Evolutionary conservation across 352 stramenopile genomes (phyloP).

Genomic region (Globisporangium rhizosaccharum): DNA sequence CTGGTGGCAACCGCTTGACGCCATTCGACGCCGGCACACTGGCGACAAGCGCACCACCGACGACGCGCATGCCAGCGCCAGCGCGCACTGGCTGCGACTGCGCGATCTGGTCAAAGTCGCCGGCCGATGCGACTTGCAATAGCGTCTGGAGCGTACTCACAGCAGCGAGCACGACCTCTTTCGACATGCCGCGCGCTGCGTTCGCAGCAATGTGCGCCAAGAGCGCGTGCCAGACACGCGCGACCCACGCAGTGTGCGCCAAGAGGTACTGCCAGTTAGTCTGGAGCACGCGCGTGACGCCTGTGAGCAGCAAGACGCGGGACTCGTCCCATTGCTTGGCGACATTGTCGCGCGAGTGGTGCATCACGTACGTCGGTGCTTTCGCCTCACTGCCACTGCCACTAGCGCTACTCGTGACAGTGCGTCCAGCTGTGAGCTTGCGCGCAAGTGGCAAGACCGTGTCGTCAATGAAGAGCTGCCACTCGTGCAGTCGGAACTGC

Average conservation of each 20-base stretch:
- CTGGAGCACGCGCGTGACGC: constrained; percentile 91
- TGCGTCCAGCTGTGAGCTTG: constrained; percentile 25
- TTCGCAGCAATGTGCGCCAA: constrained; percentile 58
- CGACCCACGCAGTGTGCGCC: constrained; percentile 55
- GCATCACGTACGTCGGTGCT: constrained; percentile 64
- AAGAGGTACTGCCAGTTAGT: constrained; percentile 73
- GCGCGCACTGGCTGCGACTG: constrained; percentile 72
- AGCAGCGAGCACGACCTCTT: constrained; percentile 73
- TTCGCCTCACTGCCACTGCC: not conserved
- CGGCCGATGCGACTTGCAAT: constrained; percentile 69
- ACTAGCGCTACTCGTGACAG: not conserved
- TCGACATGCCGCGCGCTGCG: constrained; percentile 44
- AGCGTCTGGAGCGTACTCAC: constrained; percentile 78
- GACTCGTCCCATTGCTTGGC: constrained; percentile 98
- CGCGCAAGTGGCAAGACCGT: constrained; percentile 90
- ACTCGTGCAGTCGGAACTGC: constrained; percentile 88
- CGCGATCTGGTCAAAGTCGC: constrained; percentile 67
- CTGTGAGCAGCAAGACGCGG: constrained; percentile 91
- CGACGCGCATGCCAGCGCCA: constrained; percentile 86
- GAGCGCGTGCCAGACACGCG: constrained; percentile 53
- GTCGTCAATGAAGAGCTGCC: constrained; percentile 91
- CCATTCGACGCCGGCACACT: not conserved
- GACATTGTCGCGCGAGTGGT: constrained; percentile 94
- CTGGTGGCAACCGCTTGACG: constrained; percentile 12
- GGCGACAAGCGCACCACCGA: constrained; percentile 76